Percentiles rank a stretch among this genome's conserved stretches.
phyloP scores from a whole-genome alignment of 768 basidiomycete species.

The Russula lepida region DNA sequence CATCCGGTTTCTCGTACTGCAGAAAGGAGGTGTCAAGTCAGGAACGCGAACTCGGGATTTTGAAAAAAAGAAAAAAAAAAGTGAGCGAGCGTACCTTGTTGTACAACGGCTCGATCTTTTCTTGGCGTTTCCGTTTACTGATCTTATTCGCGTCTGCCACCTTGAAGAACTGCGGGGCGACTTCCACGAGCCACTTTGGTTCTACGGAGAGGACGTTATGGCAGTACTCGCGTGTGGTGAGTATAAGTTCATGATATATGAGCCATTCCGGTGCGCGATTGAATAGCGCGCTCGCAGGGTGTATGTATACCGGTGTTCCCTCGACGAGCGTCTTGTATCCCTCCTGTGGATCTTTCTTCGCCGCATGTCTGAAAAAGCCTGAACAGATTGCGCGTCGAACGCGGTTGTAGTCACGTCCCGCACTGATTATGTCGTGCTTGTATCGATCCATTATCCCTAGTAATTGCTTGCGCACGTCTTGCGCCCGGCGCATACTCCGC shows the following conservation, averaged over 20 bases:
- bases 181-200: conserved; percentile 97
- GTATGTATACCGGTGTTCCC: conserved; percentile 98
- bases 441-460: conserved; percentile 99
- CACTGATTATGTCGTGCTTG: conserved; percentile 93
- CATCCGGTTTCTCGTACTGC: conserved; percentile 81
- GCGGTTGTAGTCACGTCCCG: conserved; percentile 85
- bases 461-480: conserved; percentile 96
- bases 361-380: conserved; percentile 96
- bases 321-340: conserved; percentile 97
- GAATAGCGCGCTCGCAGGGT: conserved; percentile 94
- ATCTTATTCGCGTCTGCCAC: conserved; percentile 97
- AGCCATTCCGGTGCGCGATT: conserved; percentile 96
- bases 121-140: conserved; percentile 90
- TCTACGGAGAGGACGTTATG: conserved; percentile 93
- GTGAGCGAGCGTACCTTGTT: conserved; percentile 56
- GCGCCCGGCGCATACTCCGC: conserved; percentile 91
- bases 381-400: conserved; percentile 95
- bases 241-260: conserved; percentile 89
- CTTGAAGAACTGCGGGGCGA: conserved; percentile 97
- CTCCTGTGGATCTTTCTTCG: conserved; percentile 97
- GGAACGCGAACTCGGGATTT: neutral
- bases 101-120: conserved; percentile 93
- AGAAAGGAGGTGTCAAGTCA: conserved; percentile 9
- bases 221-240: conserved; percentile 94
- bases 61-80: neutral